Base-by-base conservation (phyloP, 257 asterid genomes). In the Solanum appendiculatum region DNA sequence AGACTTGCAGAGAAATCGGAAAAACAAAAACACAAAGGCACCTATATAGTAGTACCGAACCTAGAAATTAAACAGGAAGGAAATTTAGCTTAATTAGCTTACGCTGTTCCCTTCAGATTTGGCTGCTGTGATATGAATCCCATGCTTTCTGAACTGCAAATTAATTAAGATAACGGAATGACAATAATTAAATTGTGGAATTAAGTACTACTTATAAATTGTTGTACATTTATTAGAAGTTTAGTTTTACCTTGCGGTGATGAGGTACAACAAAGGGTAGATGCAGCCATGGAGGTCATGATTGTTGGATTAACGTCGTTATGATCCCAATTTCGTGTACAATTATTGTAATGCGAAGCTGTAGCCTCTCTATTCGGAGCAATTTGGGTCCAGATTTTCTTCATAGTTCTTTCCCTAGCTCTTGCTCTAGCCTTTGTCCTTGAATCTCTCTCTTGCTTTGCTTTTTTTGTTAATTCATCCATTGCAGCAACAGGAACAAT, bases 401-500 rank as follows among this genome's bases (percentile, higher is more conserved):
- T 93, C 20, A 91, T 92, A 1, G 99, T 94, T 87, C 98, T 93
- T 89, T 94, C 98, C 83, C 99, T 92, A n/a, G 99, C 99, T 90
- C 98, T 94, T 23, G 93, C 98, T 89, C 98, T 93, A 7, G 99
- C 99, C 85, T 92, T 96, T 14, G 93, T 95, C 91, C 99, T 93
- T n/a, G 94, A 89, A 84, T 94, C 98, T 73, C 90, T 27, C 37
- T 66, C 37, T 27, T 13, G 58, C 48, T 75, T 85, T 92, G 64
- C 86, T 86, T 87, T 86, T 90, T 27, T 66, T 14, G 74, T 64
- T 64, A 64, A 64, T 25, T 64, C 72, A 2, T 64, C 72, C 8
- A 14, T 20, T 5, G 72, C 34, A 8, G 88, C 82, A 15, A 29
- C 1, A 39, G 23, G 5, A 36, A 60, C 46, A 21, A 42, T 27